Conservation (phyloP, 768 basidiomycete genomes). For the Dentipellis fragilis region DNA sequence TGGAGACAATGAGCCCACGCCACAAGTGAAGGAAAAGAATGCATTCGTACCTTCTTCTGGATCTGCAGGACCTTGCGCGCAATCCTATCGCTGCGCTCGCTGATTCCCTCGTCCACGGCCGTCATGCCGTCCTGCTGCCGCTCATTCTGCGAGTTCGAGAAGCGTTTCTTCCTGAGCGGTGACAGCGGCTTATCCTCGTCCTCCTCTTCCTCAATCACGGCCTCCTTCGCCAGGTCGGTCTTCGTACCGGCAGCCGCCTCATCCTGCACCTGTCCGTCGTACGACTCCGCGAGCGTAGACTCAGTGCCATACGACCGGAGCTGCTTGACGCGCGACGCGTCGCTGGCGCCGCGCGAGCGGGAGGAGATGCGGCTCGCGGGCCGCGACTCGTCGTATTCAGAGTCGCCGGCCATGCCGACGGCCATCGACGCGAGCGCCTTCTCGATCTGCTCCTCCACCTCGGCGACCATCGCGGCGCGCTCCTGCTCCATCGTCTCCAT, state of each 20-base stretch:
- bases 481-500: constrained; percentile 87
- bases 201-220: constrained; percentile 39
- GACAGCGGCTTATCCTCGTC: constrained; percentile 14
- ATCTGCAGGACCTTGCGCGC: constrained; percentile 83
- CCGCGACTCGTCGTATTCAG: constrained; percentile 48
- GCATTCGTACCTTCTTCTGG: constrained; percentile 67
- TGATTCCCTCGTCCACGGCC: constrained; percentile 82
- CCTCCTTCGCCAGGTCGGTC: constrained; percentile 45
- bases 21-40: constrained; percentile 1
- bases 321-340: constrained; percentile 40
- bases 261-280: constrained; percentile 28
- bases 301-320: constrained; percentile 72
- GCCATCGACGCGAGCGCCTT: constrained; percentile 79
- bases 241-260: constrained; percentile 27
- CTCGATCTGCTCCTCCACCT: constrained; percentile 88
- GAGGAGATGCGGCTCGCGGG: constrained; percentile 26
- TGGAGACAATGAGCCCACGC: constrained; percentile 1
- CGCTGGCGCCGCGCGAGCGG: constrained; percentile 44
- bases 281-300: constrained; percentile 67
- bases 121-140: constrained; percentile 66
- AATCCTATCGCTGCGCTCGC: constrained; percentile 76
- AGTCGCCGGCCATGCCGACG: constrained; percentile 69
- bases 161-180: constrained; percentile 59
- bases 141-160: constrained; percentile 63
- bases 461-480: constrained; percentile 84